These are phyloP conservation scores for Aquanectria penicillioides DNA, from an alignment of 2,329 filamentous ascomycete genomes.

Conservation along the genomic window DNA sequence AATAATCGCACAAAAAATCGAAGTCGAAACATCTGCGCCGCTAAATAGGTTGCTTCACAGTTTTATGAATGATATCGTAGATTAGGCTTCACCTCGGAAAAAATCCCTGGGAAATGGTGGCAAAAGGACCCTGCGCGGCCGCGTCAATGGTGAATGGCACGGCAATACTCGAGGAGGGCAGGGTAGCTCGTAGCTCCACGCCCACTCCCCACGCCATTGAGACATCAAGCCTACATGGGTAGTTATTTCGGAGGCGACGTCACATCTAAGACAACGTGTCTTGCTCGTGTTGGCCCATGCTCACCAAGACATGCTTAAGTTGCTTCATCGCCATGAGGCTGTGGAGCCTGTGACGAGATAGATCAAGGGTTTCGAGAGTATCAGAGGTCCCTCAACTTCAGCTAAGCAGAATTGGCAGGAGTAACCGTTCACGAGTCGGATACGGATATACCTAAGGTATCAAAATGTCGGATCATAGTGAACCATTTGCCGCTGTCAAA, in stretches of 20 bases:
- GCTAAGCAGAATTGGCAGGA: too few relatives aligned
- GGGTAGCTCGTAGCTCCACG: not conserved
- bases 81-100: too few relatives aligned
- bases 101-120: too few relatives aligned
- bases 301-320: constrained; percentile 1
- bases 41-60: not conserved
- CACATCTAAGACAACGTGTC: constrained; percentile 15
- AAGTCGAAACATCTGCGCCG: not conserved
- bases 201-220: not conserved
- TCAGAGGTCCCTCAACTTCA: constrained; percentile 1
- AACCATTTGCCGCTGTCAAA: constrained; percentile 3
- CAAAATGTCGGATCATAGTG: not conserved
- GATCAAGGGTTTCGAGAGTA: not conserved
- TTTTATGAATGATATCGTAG: too few relatives aligned
- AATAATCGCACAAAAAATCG: not conserved
- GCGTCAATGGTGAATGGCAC: not conserved
- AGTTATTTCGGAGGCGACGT: not conserved
- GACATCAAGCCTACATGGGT: not conserved
- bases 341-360: not conserved
- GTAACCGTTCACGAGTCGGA: too few relatives aligned
- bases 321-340: not conserved
- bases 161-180: not conserved
- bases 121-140: too few relatives aligned
- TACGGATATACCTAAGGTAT: not conserved
- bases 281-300: constrained; percentile 12